These are phyloP conservation scores for Abelmoschus esculentus DNA, from an alignment of 345 rosid species.

Conservation along the genomic window DNA sequence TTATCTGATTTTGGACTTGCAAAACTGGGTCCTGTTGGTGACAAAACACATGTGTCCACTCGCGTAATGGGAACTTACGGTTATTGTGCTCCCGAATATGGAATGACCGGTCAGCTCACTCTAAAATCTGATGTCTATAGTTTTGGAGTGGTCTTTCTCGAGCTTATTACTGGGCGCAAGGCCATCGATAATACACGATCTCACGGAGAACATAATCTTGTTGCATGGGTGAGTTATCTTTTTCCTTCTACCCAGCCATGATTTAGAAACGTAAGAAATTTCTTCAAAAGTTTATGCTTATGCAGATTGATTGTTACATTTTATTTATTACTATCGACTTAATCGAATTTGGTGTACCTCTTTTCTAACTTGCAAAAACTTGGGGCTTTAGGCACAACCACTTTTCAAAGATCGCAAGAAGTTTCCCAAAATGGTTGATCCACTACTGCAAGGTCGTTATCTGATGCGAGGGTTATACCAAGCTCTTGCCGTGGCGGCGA, in stretches of 20 bases:
- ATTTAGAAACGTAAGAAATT: not conserved
- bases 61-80: conserved; percentile 99
- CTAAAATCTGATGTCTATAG: conserved; percentile 92
- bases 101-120: conserved; percentile 98
- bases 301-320: not conserved
- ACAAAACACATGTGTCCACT: conserved; percentile 94
- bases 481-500: conserved; percentile 97
- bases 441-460: conserved; percentile 73
- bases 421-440: conserved; percentile 96
- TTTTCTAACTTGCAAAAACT: conserved; percentile 7
- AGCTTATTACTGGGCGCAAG: conserved; percentile 91
- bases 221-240: conserved; percentile 70
- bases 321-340: not conserved
- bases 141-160: conserved; percentile 96
- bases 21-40: conserved; percentile 95
- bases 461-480: conserved; percentile 95
- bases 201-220: conserved; percentile 90
- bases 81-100: conserved; percentile 98
- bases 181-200: conserved; percentile 78
- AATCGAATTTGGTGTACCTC: not conserved
- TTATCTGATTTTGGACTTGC: conserved; percentile 96
- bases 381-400: conserved; percentile 66
- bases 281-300: not conserved
- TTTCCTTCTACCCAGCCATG: not conserved
- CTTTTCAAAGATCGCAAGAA: conserved; percentile 92